Conservation (phyloP, 2,329 filamentous ascomycete species). For the Calcarisporium arbuscula region DNA sequence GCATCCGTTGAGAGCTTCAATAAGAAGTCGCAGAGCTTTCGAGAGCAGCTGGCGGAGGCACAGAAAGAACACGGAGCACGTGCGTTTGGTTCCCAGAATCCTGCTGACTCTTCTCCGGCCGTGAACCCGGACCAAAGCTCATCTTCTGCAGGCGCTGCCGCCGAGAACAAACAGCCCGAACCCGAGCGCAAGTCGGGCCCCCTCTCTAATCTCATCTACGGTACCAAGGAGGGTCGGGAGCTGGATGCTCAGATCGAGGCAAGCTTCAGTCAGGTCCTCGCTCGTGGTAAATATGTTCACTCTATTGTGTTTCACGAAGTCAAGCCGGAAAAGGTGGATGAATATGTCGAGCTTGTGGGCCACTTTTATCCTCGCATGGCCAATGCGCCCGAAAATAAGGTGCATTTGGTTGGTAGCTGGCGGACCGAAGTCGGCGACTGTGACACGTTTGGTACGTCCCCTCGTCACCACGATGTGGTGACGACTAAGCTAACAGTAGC, state of each 20-base stretch:
- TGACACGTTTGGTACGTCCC: constrained; percentile 78
- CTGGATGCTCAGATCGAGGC: constrained; percentile 94
- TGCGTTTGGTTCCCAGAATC: constrained; percentile 45
- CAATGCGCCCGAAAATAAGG: constrained; percentile 77
- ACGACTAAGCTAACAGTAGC: constrained; percentile 13
- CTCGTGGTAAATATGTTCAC: constrained; percentile 95
- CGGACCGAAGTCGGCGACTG: constrained; percentile 95
- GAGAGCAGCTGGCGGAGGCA: constrained; percentile 70
- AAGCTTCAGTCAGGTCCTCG: constrained; percentile 90
- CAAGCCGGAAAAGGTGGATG: constrained; percentile 89
- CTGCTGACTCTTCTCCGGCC: constrained; percentile 37
- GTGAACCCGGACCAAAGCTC: constrained; percentile 31
- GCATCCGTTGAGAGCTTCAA: constrained; percentile 71
- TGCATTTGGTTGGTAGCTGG: constrained; percentile 96
- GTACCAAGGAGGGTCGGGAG: constrained; percentile 89
- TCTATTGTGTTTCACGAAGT: constrained; percentile 96
- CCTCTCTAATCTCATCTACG: constrained; percentile 87
- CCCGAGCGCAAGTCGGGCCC: constrained; percentile 62
- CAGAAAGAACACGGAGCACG: constrained; percentile 83
- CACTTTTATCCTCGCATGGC: constrained; percentile 92
- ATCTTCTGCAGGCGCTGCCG: constrained; percentile 35
- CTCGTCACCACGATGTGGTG: not conserved
- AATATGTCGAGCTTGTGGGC: constrained; percentile 86
- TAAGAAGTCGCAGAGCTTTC: constrained; percentile 77
- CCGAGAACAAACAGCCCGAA: constrained; percentile 51